Evolutionary conservation across 2,329 filamentous ascomycete genomes (phyloP).

Genomic region (Monosporascus sp.): DNA sequence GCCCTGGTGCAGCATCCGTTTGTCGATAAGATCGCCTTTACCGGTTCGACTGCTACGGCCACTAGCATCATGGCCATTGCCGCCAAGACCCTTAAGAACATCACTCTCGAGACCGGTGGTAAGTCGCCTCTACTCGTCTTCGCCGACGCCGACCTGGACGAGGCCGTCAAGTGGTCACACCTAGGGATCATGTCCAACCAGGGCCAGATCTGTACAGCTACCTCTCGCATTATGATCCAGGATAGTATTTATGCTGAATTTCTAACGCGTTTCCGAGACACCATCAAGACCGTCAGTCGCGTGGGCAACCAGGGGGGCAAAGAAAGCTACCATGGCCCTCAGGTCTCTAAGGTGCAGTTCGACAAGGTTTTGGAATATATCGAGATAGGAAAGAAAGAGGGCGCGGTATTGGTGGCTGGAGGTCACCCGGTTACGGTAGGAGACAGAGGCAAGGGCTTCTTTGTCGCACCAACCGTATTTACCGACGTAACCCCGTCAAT

Average conservation of each 20-base stretch:
- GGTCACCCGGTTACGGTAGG: constrained; percentile 37
- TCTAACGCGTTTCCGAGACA: constrained; percentile 53
- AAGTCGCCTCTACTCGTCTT: constrained; percentile 62
- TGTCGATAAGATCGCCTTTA: constrained; percentile 58
- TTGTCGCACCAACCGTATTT: constrained; percentile 41
- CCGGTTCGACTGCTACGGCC: constrained; percentile 52
- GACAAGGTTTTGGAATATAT: constrained; percentile 67
- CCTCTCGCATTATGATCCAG: constrained; percentile 61
- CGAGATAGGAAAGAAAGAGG: constrained; percentile 63
- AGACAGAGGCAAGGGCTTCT: constrained; percentile 36
- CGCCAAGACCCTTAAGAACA: constrained; percentile 45
- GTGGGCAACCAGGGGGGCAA: constrained; percentile 67
- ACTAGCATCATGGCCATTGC: constrained; percentile 35
- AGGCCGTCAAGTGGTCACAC: constrained; percentile 57
- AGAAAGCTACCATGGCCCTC: constrained; percentile 68
- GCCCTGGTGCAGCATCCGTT: constrained; percentile 53
- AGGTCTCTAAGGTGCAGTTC: constrained; percentile 66
- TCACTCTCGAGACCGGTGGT: constrained; percentile 62
- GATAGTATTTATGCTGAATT: constrained; percentile 58
- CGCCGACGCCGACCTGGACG: constrained; percentile 59
- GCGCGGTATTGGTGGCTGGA: constrained; percentile 60
- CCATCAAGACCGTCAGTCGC: constrained; percentile 53
- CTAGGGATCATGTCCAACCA: constrained; percentile 52
- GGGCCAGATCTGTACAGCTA: constrained; percentile 62
- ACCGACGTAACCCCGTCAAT: constrained; percentile 36